Evolutionary conservation across 441 rosid species (phyloP).

Genomic region (Capsella rubella): DNA sequence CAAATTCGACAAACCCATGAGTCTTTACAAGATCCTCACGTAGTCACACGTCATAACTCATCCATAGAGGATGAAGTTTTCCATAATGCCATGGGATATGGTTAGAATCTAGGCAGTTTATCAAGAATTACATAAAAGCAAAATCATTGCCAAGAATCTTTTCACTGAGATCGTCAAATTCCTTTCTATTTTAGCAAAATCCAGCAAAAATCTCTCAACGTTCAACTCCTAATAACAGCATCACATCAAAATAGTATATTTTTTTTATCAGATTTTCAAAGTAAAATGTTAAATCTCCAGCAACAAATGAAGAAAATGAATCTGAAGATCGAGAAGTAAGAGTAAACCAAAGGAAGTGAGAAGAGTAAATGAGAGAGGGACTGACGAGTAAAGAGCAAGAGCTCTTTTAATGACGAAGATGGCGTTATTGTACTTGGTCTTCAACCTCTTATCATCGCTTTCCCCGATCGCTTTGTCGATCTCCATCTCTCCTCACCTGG

Average conservation of each 20-base stretch:
- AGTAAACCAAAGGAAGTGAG: background rate
- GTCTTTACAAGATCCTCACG: slow-evolving; percentile 10
- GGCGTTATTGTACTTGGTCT: slow-evolving; percentile 93
- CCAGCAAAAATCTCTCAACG: slow-evolving; percentile 5
- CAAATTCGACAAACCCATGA: no score
- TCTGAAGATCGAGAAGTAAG: slow-evolving; percentile 36
- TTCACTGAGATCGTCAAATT: background rate
- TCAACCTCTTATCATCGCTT: slow-evolving; percentile 89
- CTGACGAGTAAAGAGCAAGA: slow-evolving; percentile 95
- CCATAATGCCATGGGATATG: no score
- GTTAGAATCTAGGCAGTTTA: no score
- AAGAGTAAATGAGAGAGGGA: slow-evolving; percentile 19
- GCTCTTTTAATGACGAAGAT: slow-evolving; percentile 89
- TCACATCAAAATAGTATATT: background rate
- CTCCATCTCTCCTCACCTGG: slow-evolving; percentile 65
- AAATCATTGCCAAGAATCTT: background rate
- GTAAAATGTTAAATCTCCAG: slow-evolving; percentile 11
- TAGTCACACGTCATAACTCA: background rate
- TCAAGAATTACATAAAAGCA: no score
- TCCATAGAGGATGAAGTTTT: slow-evolving; percentile 6
- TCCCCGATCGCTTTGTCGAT: slow-evolving; percentile 83
- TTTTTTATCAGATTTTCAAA: slow-evolving; percentile 10
- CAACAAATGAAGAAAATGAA: slow-evolving; percentile 27
- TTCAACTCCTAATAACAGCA: slow-evolving; percentile 4
- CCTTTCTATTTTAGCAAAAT: background rate